phyloP scores from a whole-genome alignment of 2,329 filamentous ascomycete genomes.

The Chalara sp. region DNA sequence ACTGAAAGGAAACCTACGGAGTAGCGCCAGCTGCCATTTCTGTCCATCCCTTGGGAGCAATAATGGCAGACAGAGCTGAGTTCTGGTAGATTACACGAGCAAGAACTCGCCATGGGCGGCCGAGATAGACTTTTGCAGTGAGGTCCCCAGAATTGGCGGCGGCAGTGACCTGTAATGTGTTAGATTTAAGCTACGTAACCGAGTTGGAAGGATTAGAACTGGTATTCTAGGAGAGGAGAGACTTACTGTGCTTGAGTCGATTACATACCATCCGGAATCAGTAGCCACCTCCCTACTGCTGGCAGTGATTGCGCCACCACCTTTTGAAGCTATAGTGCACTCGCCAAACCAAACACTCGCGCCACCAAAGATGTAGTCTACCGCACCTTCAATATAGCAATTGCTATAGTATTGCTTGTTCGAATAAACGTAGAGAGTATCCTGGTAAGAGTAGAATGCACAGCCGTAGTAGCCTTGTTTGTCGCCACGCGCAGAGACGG shows the following conservation, averaged over 20 bases:
- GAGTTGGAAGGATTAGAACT: too few relatives aligned
- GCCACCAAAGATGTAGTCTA: constrained; percentile 52
- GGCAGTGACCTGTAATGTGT: constrained; percentile 15
- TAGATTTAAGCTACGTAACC: too few relatives aligned
- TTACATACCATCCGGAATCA: constrained; percentile 1
- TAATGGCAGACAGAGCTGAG: constrained; percentile 36
- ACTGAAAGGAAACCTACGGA: too few relatives aligned
- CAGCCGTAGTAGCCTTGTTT: constrained; percentile 47
- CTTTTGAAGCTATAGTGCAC: constrained; percentile 24
- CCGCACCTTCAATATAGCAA: constrained; percentile 44
- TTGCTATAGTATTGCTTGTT: constrained; percentile 48
- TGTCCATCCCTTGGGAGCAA: constrained; percentile 43
- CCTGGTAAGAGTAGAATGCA: constrained; percentile 46
- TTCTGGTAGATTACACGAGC: constrained; percentile 43
- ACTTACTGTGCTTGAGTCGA: too few relatives aligned
- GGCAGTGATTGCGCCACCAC: constrained; percentile 4
- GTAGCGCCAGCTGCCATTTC: constrained; percentile 12
- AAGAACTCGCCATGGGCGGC: constrained; percentile 42
- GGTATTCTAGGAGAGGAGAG: too few relatives aligned
- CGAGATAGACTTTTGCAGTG: constrained; percentile 38
- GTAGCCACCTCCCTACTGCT: not conserved
- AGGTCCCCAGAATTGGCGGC: constrained; percentile 9
- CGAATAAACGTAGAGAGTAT: constrained; percentile 40
- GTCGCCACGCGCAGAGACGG: constrained; percentile 41
- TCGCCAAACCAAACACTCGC: constrained; percentile 44